These are phyloP conservation scores for Eutrema japonicum DNA, from an alignment of 345 rosid species.

Conservation along the genomic window DNA sequence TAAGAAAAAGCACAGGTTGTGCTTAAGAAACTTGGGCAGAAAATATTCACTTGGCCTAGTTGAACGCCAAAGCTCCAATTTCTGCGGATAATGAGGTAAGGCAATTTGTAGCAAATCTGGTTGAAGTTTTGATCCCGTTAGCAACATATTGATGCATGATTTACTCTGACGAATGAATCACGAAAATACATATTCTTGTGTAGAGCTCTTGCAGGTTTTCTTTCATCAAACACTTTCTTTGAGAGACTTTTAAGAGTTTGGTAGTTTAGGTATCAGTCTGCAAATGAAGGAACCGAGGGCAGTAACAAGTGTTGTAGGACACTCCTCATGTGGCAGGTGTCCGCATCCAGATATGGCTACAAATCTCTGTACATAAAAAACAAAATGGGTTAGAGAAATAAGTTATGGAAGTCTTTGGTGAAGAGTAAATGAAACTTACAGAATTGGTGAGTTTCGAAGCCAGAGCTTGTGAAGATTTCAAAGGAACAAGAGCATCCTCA, in stretches of 20 bases:
- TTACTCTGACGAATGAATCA: neutral
- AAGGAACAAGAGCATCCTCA: conserved; percentile 74
- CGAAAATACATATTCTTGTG: neutral
- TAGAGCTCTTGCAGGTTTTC: conserved; percentile 5
- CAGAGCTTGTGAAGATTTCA: conserved; percentile 72
- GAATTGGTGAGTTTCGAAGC: conserved; percentile 80
- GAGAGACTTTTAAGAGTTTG: conserved; percentile 27
- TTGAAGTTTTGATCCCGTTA: neutral
- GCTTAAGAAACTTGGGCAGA: neutral
- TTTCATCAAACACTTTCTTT: conserved; percentile 12
- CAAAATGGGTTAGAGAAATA: neutral
- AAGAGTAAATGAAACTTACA: conserved; percentile 54
- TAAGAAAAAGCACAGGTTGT: neutral
- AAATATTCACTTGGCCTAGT: conserved; percentile 14
- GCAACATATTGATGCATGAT: neutral
- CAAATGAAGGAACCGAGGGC: conserved; percentile 71
- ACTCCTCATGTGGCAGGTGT: conserved; percentile 93
- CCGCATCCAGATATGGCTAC: conserved; percentile 89
- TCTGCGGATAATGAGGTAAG: conserved; percentile 3
- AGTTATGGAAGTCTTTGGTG: neutral
- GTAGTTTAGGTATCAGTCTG: conserved; percentile 54
- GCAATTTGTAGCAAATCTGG: neutral
- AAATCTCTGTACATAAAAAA: conserved; percentile 61
- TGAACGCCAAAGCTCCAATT: neutral
- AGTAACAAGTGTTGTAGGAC: conserved; percentile 78